A percentile compares a stretch with the other conserved stretches of the same genome.
phyloP scores from a whole-genome alignment of 2,329 filamentous ascomycete genomes.

The Achaetomium macrosporum region DNA sequence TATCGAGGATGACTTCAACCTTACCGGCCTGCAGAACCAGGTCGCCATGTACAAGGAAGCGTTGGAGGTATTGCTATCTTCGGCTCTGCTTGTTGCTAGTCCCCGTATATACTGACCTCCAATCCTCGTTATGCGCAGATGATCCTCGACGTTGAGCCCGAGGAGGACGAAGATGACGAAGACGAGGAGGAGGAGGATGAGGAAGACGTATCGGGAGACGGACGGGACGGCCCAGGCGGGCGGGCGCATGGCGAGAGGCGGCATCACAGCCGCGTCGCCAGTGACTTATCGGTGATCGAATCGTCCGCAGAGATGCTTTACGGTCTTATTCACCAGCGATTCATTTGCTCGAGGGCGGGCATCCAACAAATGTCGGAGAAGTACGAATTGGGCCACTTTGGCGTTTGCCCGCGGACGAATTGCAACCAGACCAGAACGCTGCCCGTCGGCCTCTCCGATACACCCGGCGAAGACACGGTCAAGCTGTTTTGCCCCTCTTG shows the following conservation, averaged over 20 bases:
- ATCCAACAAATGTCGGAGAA: constrained; percentile 99
- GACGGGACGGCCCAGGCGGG: constrained; percentile 46
- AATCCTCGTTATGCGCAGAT: constrained; percentile 48
- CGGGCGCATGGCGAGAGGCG: constrained; percentile 55
- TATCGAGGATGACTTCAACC: constrained; percentile 99
- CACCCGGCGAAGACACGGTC: constrained; percentile 92
- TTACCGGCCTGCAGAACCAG: constrained; percentile 90
- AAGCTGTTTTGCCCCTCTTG: constrained; percentile 98
- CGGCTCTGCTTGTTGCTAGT: neutral
- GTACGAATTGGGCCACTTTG: constrained; percentile 95
- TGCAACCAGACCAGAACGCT: constrained; percentile 87
- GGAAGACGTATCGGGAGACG: constrained; percentile 63
- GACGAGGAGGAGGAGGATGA: constrained; percentile 74
- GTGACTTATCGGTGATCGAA: constrained; percentile 91
- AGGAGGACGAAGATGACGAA: constrained; percentile 84
- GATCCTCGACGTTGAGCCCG: constrained; percentile 96
- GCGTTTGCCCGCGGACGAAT: constrained; percentile 87
- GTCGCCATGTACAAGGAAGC: constrained; percentile 99
- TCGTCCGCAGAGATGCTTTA: constrained; percentile 97
- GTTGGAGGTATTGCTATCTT: constrained; percentile 56
- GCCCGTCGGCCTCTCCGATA: constrained; percentile 89
- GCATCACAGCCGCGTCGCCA: constrained; percentile 78
- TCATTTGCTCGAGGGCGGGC: constrained; percentile 91
- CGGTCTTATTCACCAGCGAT: constrained; percentile 95
- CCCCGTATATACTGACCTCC: neutral